These are phyloP conservation scores for Anisogramma anomala DNA, from an alignment of 2,329 filamentous ascomycete species.

Conservation along the genomic window DNA sequence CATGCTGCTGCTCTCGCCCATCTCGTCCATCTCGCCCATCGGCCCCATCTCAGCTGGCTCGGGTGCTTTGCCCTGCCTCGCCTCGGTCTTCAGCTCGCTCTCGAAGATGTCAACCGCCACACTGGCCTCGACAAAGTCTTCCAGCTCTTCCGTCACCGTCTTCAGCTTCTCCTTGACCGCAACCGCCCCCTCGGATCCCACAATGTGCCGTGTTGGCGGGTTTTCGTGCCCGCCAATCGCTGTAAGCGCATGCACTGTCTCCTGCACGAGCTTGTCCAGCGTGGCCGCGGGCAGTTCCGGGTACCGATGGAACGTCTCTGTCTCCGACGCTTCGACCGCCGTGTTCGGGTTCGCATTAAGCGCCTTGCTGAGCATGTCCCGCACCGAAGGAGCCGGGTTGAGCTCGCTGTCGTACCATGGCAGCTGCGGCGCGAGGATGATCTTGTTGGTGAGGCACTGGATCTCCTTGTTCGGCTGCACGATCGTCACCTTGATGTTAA, in stretches of 20 bases:
- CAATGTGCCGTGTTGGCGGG: conserved; percentile 85
- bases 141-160: conserved; percentile 88
- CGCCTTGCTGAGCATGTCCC: conserved; percentile 71
- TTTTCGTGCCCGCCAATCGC: conserved; percentile 95
- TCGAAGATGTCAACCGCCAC: conserved; percentile 68
- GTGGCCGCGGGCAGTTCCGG: conserved; percentile 58
- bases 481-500: conserved; percentile 93
- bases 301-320: conserved; percentile 54
- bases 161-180: conserved; percentile 94
- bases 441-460: conserved; percentile 72
- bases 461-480: conserved; percentile 94
- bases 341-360: conserved; percentile 65
- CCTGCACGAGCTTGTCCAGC: conserved; percentile 64
- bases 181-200: conserved; percentile 75
- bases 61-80: conserved; percentile 28
- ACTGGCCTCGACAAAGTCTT: conserved; percentile 90
- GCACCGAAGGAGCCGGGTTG: conserved; percentile 67
- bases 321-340: conserved; percentile 24
- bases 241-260: conserved; percentile 82
- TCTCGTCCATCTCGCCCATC: background rate
- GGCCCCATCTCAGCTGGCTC: too few relatives aligned
- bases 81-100: conserved; percentile 41
- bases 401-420: conserved; percentile 50
- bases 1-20: background rate
- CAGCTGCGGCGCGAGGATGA: conserved; percentile 72